Conservation (phyloP, 1,284 basidiomycete genomes). For the Pseudozyma tsukubaensis region DNA sequence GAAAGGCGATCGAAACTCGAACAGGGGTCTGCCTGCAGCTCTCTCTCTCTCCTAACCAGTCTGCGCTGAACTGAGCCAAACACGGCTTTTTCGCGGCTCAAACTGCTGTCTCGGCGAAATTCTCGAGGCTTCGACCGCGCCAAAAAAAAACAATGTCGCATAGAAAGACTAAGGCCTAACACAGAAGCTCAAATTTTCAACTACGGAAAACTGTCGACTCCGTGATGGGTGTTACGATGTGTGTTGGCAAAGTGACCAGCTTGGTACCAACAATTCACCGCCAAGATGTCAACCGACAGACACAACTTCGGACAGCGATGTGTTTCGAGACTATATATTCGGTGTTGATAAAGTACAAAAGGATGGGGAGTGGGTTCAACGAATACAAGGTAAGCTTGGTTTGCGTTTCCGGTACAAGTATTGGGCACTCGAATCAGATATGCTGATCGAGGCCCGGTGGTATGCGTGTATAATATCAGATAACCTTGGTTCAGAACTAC, state of each 20-base stretch:
- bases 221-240: no score
- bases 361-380: not conserved
- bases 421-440: conserved; percentile 5
- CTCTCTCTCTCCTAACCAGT: not conserved
- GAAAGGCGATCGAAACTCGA: conserved; percentile 26
- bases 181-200: no score
- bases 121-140: no score
- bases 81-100: not conserved
- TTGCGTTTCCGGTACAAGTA: conserved; percentile 20
- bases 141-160: no score
- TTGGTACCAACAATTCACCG: not conserved
- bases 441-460: conserved; percentile 10
- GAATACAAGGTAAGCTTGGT: not conserved
- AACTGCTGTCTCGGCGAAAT: no score
- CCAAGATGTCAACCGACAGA: not conserved
- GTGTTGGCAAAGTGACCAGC: no score
- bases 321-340: conserved; percentile 3
- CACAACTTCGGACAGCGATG: not conserved
- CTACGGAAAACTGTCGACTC: no score
- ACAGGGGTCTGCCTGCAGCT: conserved; percentile 5
- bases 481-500: conserved; percentile 22
- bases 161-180: no score
- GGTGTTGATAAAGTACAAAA: conserved; percentile 19
- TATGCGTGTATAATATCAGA: conserved; percentile 44
- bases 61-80: conserved; percentile 9